Percentiles rank a stretch among this genome's conserved stretches.
Conservation (phyloP, 2,329 filamentous ascomycete genomes). For the Alternaria arborescens region DNA sequence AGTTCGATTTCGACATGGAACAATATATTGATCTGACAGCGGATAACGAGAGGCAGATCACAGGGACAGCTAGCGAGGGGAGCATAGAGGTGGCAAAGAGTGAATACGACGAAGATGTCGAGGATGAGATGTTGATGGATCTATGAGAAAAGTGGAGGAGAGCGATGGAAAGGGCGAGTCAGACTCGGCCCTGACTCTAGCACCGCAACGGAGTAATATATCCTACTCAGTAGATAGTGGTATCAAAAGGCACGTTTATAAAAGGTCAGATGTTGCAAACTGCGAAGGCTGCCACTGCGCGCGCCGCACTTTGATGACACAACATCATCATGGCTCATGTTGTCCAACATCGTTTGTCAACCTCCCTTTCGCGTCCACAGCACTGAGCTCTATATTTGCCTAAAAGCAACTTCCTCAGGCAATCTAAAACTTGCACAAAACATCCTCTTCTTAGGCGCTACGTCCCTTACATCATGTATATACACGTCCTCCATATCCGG, state of each 20-base stretch:
- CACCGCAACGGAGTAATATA: not conserved
- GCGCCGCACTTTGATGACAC: not conserved
- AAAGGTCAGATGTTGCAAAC: not conserved
- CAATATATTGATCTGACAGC: not conserved
- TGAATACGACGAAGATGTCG: conserved; percentile 19
- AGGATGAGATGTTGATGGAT: conserved; percentile 42
- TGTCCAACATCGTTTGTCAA: not conserved
- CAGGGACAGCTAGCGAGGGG: conserved; percentile 6
- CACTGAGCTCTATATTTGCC: conserved; percentile 32
- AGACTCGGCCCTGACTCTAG: not conserved
- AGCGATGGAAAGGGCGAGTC: not conserved
- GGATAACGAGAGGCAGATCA: conserved; percentile 4
- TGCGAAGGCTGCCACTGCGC: not conserved
- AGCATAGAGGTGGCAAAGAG: conserved; percentile 2
- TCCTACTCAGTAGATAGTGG: not conserved
- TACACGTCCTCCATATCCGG: conserved; percentile 65
- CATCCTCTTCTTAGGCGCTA: conserved; percentile 94
- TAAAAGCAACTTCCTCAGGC: conserved; percentile 83
- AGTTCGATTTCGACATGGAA: not conserved
- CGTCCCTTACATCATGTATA: conserved; percentile 77
- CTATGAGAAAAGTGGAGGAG: conserved; percentile 8
- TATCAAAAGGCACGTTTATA: too few species aligned
- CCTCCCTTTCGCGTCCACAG: not conserved
- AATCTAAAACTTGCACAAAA: conserved; percentile 93
- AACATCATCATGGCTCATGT: not conserved